A percentile compares a stretch with the other conserved stretches of the same genome.
These are phyloP conservation scores for Coniochaeta sp. DNA, from an alignment of 2,329 filamentous ascomycete species.

Conservation along the genomic window DNA sequence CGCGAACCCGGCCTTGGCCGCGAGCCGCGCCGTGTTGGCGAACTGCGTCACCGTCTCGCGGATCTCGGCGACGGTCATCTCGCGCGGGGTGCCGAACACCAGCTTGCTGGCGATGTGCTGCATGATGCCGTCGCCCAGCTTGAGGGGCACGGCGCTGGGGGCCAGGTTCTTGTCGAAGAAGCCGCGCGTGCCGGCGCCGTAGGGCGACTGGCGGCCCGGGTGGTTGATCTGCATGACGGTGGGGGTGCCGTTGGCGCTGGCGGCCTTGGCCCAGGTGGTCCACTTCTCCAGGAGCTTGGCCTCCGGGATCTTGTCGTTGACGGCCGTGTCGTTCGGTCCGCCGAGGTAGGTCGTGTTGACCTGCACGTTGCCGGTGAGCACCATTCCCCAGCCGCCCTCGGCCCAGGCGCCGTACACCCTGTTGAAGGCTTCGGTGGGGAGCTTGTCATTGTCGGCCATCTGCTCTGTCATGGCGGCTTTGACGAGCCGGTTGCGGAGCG, in stretches of 20 bases:
- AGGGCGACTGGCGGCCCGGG: slow-evolving; percentile 46
- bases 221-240: slow-evolving; percentile 56
- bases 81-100: slow-evolving; percentile 46
- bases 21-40: slow-evolving; percentile 40
- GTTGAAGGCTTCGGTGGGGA: slow-evolving; percentile 33
- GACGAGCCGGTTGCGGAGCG: slow-evolving; percentile 45
- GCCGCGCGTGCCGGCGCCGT: slow-evolving; percentile 22
- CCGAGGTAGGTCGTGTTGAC: slow-evolving; percentile 32
- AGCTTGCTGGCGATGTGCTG: slow-evolving; percentile 23
- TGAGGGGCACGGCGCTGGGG: slow-evolving; percentile 31
- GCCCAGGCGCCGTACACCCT: slow-evolving; percentile 47
- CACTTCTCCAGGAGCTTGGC: slow-evolving; percentile 25
- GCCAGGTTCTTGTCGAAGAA: slow-evolving; percentile 43
- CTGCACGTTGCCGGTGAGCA: slow-evolving; percentile 43
- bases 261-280: slow-evolving; percentile 35
- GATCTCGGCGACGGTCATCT: slow-evolving; percentile 48
- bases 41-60: slow-evolving; percentile 44
- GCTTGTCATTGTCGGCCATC: slow-evolving; percentile 30
- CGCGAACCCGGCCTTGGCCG: slow-evolving; percentile 36
- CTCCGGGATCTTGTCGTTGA: slow-evolving; percentile 20
- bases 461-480: slow-evolving; percentile 44
- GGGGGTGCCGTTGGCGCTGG: slow-evolving; percentile 38
- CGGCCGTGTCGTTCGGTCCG: slow-evolving; percentile 22
- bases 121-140: slow-evolving; percentile 30
- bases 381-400: slow-evolving; percentile 42